Evolutionary conservation across 176 grass and related monocot genomes (phyloP), one percentile per base, ranked within the genome.

Genomic region (Avena eriantha): DNA sequence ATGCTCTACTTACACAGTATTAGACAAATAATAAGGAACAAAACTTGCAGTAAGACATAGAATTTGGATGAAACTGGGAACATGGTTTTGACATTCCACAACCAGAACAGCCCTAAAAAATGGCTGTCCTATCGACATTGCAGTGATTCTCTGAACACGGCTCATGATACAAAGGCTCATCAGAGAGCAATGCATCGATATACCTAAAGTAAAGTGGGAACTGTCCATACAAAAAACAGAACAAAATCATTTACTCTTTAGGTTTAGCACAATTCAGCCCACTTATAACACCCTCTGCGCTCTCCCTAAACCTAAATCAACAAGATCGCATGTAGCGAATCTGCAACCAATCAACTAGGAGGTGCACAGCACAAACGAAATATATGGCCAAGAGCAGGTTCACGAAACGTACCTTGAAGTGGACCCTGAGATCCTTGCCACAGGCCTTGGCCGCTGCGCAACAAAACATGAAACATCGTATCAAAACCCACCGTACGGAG

Each of bases 381-480:
- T 1, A n/a, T 72, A 10, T 1, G 19, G 14, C 3, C 12, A 24
- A 80, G 18, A n/a, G 31, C 41, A 33, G 54, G 39, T 43, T 71
- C 9, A 18, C 21, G 50, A 63, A 84, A 77, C 53, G 46, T 46
- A 97, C 92, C 92, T 95, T 97, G 83, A 95, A 97, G 82, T 97
- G 95, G 70, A 95, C 93, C 81, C 95, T 93, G 75, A 93, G 85
- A 86, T 97, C 95, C 57, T 79, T 92, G 31, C 95, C 89, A 89
- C 94, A 91, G 59, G 95, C 91, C 92, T 97, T 97, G 57, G 93
- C 89, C 31, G 95, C 95, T 95, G 90, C 84, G 76, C 67, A 73
- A 68, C 50, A 83, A 48, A 88, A 22, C 36, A 80, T 16, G 36
- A 77, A 34, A 77, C 5, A 83, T 39, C 76, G 8, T 48, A 78